These are phyloP conservation scores for Monilinia fructigena DNA, from an alignment of 2,329 filamentous ascomycete species.

Conservation along the genomic window DNA sequence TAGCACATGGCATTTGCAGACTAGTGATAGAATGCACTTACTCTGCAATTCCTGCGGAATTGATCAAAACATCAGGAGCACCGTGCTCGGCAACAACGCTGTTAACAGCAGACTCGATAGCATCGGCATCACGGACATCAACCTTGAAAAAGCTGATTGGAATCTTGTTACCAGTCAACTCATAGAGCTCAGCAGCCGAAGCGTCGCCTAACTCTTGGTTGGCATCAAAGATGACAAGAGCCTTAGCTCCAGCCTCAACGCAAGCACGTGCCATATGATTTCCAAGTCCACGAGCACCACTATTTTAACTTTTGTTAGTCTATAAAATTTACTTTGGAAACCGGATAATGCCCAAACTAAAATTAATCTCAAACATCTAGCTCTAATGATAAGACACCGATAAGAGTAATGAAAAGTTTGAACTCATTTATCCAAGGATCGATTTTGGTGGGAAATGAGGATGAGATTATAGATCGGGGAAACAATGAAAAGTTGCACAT, in stretches of 20 bases:
- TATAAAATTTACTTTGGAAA: background rate
- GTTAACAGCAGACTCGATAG: slow-evolving; percentile 67
- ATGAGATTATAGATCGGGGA: background rate
- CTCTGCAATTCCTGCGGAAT: slow-evolving; percentile 77
- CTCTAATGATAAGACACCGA: slow-evolving; percentile 5
- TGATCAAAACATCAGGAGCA: slow-evolving; percentile 71
- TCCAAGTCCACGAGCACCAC: slow-evolving; percentile 73
- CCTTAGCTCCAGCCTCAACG: slow-evolving; percentile 72
- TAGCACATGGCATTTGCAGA: background rate
- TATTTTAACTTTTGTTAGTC: slow-evolving; percentile 37
- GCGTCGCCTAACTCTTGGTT: slow-evolving; percentile 73
- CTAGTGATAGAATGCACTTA: slow-evolving; percentile 40
- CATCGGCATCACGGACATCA: slow-evolving; percentile 69
- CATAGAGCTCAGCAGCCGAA: slow-evolving; percentile 66
- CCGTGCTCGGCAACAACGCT: slow-evolving; percentile 66
- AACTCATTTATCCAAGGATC: background rate
- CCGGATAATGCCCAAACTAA: background rate
- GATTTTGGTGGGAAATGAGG: background rate
- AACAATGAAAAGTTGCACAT: slow-evolving; percentile 39
- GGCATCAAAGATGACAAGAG: slow-evolving; percentile 72
- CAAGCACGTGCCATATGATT: slow-evolving; percentile 78
- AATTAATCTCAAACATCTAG: background rate
- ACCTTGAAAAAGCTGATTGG: slow-evolving; percentile 77
- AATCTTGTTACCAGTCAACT: slow-evolving; percentile 61
- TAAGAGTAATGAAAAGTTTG: background rate